A percentile compares a stretch with the other conserved stretches of the same genome.
Evolutionary conservation across 2,329 filamentous ascomycete genomes (phyloP).

Genomic region (Alternaria incomplexa): DNA sequence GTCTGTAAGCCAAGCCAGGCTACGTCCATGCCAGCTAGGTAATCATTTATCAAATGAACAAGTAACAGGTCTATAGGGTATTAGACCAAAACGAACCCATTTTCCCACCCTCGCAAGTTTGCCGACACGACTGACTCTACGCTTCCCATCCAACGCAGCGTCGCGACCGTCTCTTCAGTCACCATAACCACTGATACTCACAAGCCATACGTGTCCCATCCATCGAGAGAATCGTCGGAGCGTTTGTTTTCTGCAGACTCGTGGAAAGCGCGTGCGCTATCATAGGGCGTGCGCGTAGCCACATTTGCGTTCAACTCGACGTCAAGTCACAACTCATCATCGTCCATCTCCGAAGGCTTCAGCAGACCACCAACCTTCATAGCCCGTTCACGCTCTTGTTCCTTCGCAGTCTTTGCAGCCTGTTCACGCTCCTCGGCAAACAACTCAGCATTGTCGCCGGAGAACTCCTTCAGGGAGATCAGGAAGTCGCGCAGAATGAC

Average conservation of each 20-base stretch:
- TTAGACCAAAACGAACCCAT: conserved; percentile 28
- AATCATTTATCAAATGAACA: conserved; percentile 29
- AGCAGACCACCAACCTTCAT: conserved; percentile 95
- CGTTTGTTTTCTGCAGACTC: conserved; percentile 17
- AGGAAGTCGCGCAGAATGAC: conserved; percentile 95
- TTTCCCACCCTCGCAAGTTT: conserved; percentile 11
- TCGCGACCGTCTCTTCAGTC: conserved; percentile 10
- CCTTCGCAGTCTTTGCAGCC: conserved; percentile 82
- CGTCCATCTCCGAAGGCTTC: conserved; percentile 95
- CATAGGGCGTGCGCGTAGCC: conserved; percentile 49
- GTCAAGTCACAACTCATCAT: conserved; percentile 79
- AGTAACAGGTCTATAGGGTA: conserved; percentile 33
- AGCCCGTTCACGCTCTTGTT: conserved; percentile 86
- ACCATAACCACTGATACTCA: conserved; percentile 12
- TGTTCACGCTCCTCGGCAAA: conserved; percentile 95
- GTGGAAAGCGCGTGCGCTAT: conserved; percentile 20
- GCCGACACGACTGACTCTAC: conserved; percentile 17
- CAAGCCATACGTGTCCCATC: conserved; percentile 71
- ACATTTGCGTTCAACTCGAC: conserved; percentile 47
- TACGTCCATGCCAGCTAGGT: conserved; percentile 29
- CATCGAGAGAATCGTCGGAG: conserved; percentile 56
- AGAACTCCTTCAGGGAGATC: conserved; percentile 95
- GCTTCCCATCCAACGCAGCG: conserved; percentile 17
- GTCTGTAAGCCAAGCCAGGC: conserved; percentile 31
- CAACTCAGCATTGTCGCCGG: conserved; percentile 92